A percentile compares a stretch with the other conserved stretches of the same genome.
Conservation (phyloP, 1,284 basidiomycete species). For the Tranzscheliella williamsii region DNA sequence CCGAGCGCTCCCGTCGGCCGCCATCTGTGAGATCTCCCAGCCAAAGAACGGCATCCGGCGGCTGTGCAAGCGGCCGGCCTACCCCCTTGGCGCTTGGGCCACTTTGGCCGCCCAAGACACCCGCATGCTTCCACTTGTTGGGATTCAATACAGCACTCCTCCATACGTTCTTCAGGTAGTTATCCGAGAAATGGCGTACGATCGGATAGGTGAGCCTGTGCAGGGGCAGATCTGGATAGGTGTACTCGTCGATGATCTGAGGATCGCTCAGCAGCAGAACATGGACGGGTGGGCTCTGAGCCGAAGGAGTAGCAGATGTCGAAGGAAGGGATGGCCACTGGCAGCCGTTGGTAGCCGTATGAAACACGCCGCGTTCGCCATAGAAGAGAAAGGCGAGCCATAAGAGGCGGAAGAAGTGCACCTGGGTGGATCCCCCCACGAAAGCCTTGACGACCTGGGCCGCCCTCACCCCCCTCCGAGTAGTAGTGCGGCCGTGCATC, state of each 20-base stretch:
- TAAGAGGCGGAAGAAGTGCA: slow-evolving; percentile 14
- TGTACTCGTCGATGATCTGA: slow-evolving; percentile 35
- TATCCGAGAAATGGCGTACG: slow-evolving; percentile 32
- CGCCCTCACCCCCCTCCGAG: not conserved
- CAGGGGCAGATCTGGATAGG: slow-evolving; percentile 22
- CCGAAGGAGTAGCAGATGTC: slow-evolving; percentile 1
- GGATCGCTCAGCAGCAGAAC: slow-evolving; percentile 35
- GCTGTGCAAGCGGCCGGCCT: slow-evolving; percentile 4
- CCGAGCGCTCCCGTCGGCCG: slow-evolving; percentile 14
- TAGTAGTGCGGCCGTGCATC: too few relatives aligned
- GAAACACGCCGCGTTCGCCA: slow-evolving; percentile 22
- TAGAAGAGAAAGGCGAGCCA: slow-evolving; percentile 33
- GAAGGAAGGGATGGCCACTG: slow-evolving; percentile 14
- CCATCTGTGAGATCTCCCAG: slow-evolving; percentile 47
- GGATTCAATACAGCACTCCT: slow-evolving; percentile 21
- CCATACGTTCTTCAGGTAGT: slow-evolving; percentile 40
- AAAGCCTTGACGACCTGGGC: slow-evolving; percentile 3
- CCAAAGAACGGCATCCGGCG: slow-evolving; percentile 40
- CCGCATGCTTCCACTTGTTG: slow-evolving; percentile 25
- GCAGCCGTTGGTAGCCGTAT: slow-evolving; percentile 22
- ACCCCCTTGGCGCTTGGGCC: not conserved
- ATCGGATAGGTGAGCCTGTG: slow-evolving; percentile 12
- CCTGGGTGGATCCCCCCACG: not conserved
- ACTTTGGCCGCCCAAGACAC: slow-evolving; percentile 1
- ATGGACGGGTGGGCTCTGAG: slow-evolving; percentile 5